Evolutionary conservation across 129 eudicot genomes (phyloP).

Genomic region (Centaurea solstitialis): DNA sequence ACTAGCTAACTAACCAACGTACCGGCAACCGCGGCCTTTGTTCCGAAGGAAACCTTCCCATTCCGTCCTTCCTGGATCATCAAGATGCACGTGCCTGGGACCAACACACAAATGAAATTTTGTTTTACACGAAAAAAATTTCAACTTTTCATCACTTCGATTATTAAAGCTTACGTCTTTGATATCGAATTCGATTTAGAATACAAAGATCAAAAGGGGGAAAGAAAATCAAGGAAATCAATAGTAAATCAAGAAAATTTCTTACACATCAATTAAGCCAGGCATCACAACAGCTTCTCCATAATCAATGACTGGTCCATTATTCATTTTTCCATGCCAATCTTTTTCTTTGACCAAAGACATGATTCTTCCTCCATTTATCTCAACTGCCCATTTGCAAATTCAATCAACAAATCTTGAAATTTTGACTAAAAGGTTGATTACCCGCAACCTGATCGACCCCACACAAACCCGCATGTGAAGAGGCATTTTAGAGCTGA

Average conservation of each 20-base stretch:
- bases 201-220: not conserved
- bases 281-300: slow-evolving; percentile 99
- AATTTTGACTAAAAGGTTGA: not conserved
- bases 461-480: not conserved
- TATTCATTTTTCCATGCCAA: slow-evolving; percentile 52
- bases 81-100: slow-evolving; percentile 88
- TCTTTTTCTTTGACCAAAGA: slow-evolving; percentile 68
- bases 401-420: slow-evolving; percentile 7
- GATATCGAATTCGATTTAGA: not conserved
- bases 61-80: slow-evolving; percentile 95
- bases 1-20: not conserved
- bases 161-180: slow-evolving; percentile 8
- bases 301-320: slow-evolving; percentile 60
- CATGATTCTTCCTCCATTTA: slow-evolving; percentile 72
- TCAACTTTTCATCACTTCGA: not conserved
- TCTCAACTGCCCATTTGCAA: slow-evolving; percentile 74
- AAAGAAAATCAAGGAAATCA: not conserved
- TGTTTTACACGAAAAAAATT: not conserved
- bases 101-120: slow-evolving; percentile 19
- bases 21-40: slow-evolving; percentile 99
- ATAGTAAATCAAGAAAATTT: not conserved
- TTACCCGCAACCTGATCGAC: not conserved
- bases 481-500: not conserved
- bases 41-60: slow-evolving; percentile 99
- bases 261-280: slow-evolving; percentile 97